Base-by-base conservation (phyloP, 2,329 filamentous ascomycete genomes). In the Aspergillus puulaauensis region DNA sequence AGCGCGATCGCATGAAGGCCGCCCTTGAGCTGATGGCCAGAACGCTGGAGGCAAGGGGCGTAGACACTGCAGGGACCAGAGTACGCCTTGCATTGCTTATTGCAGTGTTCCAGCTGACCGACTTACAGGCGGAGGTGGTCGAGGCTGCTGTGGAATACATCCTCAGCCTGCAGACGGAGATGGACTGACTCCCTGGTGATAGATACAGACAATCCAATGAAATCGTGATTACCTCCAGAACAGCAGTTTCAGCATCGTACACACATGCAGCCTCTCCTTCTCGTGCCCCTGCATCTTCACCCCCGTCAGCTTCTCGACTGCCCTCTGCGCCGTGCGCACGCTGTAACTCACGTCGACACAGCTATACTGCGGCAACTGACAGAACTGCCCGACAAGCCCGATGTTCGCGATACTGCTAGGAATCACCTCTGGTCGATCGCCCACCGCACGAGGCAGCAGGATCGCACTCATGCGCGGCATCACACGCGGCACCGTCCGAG, bases 401-500 rank as follows among this genome's bases (percentile, higher is more conserved):
- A 54, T 24, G 11, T 47, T 54, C 12, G 43, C n/a, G 17, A 40
- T 40, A 11, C 19, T 6, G 4, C 21, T 15, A 2, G 52, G 52
- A 4, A 27, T 39, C n/a, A 47, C 15, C 4, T 15, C 15, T 4
- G 52, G 52, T 6, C 52, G 14, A 17, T 54, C 52, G 19, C 19
- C 11, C 9, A n/a, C 12, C 6, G 43, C 43, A 12, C 41, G 41
- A 8, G 52, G 41, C 9, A 54, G 52, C 14, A 47, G 23, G 8
- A 39, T 47, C 17, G 52, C 52, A 17, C 52, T 48, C 44, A 48
- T 54, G 6, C 44, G 52, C 11, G 44, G 52, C 52, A 54, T 54
- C 6, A 48, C 33, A 7, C 52, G 43, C 8, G 52, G 44, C 23
- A 54, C 24, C 31, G 43, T 48, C 6, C 31, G 15, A 7, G 52